phyloP scores from a whole-genome alignment of 805 yeast genomes.

The Cyberlindnera sargentensis region DNA sequence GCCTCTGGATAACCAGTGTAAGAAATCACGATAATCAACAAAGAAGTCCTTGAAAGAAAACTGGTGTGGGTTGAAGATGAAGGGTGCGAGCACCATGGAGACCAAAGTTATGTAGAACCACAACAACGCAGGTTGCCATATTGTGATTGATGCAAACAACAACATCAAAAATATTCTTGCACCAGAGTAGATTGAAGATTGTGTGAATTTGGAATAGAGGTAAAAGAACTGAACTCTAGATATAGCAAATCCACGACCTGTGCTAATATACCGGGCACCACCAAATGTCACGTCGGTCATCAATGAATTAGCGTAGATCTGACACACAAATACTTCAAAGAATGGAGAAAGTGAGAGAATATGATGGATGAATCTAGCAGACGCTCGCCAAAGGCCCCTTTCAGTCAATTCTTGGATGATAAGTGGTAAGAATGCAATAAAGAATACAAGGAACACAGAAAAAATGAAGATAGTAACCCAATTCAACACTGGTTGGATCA shows the following conservation, averaged over 20 bases:
- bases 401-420: conserved; percentile 84
- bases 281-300: conserved; percentile 76
- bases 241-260: conserved; percentile 93
- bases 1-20: conserved; percentile 80
- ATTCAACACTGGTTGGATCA: conserved; percentile 74
- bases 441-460: conserved; percentile 88
- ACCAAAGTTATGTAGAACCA: conserved; percentile 71
- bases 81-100: conserved; percentile 65
- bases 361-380: conserved; percentile 65
- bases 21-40: conserved; percentile 53
- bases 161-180: conserved; percentile 60
- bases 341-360: conserved; percentile 78
- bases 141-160: conserved; percentile 67
- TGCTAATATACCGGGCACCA: conserved; percentile 85
- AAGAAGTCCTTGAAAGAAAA: conserved; percentile 64
- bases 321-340: conserved; percentile 94
- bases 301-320: conserved; percentile 78
- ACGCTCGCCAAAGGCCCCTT: conserved; percentile 74
- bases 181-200: conserved; percentile 74
- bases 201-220: conserved; percentile 71
- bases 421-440: conserved; percentile 84
- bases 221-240: conserved; percentile 66
- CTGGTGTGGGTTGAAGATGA: conserved; percentile 72
- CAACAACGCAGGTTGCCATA: conserved; percentile 71
- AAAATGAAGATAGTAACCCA: conserved; percentile 89